Conservation (phyloP, 306 rosid genomes). For the Corylus heterophylla region DNA sequence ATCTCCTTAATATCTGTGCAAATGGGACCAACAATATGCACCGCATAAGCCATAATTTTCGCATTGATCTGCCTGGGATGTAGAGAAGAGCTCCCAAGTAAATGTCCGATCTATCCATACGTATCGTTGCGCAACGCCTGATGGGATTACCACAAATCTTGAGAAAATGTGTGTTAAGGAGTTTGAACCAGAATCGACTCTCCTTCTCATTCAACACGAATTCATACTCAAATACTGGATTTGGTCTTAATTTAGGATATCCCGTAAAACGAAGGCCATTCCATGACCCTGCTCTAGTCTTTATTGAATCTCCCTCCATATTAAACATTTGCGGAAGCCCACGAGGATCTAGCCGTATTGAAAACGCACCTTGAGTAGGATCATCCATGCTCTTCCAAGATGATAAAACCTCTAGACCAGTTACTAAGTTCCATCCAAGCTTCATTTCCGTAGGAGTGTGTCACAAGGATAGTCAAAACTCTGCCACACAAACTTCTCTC, state of each 20-base stretch:
- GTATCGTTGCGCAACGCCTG: slow-evolving; percentile 20
- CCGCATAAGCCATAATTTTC: slow-evolving; percentile 30
- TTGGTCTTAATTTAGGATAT: not conserved
- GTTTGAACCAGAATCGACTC: not conserved
- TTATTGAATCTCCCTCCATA: not conserved
- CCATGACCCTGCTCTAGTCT: not conserved
- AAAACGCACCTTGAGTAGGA: not conserved
- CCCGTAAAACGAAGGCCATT: not conserved
- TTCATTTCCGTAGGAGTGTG: slow-evolving; percentile 49
- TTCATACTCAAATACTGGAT: not conserved
- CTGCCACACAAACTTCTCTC: slow-evolving; percentile 34
- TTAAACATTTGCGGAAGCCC: not conserved
- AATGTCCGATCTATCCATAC: slow-evolving; percentile 17
- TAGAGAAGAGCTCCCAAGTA: slow-evolving; percentile 9
- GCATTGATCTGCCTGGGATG: slow-evolving; percentile 20
- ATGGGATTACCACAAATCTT: slow-evolving; percentile 3
- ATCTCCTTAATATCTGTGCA: too few species aligned
- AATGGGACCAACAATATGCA: too few species aligned
- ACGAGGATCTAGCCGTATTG: not conserved
- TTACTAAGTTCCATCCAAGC: slow-evolving; percentile 38
- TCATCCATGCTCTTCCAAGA: slow-evolving; percentile 48
- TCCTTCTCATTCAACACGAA: slow-evolving; percentile 20
- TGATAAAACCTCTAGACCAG: slow-evolving; percentile 19
- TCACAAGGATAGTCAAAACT: slow-evolving; percentile 63
- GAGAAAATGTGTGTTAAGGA: slow-evolving; percentile 9